Evolutionary conservation across 129 eudicot species (phyloP), one percentile per base, ranked within the genome.

Genomic region (Silybum marianum): DNA sequence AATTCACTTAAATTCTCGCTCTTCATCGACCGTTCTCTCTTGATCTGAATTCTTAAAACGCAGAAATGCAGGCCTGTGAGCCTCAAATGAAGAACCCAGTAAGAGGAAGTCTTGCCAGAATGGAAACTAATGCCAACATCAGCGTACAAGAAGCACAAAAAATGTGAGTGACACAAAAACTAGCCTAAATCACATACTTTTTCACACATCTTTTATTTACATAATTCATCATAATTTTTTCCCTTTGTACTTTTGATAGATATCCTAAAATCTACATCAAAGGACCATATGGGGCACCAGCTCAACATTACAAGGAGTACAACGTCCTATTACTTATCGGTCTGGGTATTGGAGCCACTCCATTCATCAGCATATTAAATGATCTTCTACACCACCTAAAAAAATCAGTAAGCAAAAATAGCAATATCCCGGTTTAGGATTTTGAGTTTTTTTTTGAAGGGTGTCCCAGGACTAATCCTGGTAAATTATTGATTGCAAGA

Each of bases 231-330:
- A 44, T 25, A 23, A 23, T 10, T 26, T 7, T 26, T 69, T 28
- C 60, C 72, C 58, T 73, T 19, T 67, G 18, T n/a, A n/a, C n/a
- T 80, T 40, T 75, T 30, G 74, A 34, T 87, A 95, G 99, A 34
- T 90, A 78, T 68, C 99, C 99, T 24, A 86, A 24, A 63, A 85
- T 92, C 72, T 18, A 89, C 82, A 89, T 92, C 81, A 92, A 90
- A 84, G 99, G 99, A 58, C 97, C 99, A 40, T 92, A 87, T 30
- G 99, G 97, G 2, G 97, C 99, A 62, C 99, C 97, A 18, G 97
- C 99, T 19, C 99, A 95, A 78, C 79, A 90, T 78, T 92, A 90
- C 85, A 86, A 75, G 39, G 81, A 95, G 46, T 95, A 85, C 68
- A 93, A 89, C 69, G 80, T 92, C 16, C 91, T 95, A 22, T 78